These are phyloP conservation scores for Phoenix dactylifera DNA, from an alignment of 176 grass and related monocot species.

Conservation along the genomic window DNA sequence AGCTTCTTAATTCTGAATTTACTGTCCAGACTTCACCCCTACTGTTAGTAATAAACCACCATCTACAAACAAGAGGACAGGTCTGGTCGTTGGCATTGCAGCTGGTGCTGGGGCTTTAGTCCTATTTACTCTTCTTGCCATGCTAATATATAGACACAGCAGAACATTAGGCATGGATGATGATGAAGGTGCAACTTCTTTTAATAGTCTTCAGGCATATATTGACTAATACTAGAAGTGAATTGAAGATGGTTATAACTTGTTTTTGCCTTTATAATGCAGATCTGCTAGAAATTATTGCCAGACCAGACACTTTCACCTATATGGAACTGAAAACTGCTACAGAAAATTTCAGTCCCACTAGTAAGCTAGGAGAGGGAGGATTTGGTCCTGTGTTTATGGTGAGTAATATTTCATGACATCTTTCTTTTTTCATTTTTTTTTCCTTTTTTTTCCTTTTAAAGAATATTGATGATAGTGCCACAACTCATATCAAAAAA, in stretches of 20 bases:
- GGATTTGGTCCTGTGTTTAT: conserved; percentile 29
- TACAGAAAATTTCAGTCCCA: conserved; percentile 19
- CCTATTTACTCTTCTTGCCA: background rate
- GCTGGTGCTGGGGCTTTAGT: conserved; percentile 4
- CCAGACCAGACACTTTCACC: conserved; percentile 12
- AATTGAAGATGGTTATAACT: background rate
- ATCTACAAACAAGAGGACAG: conserved; percentile 1
- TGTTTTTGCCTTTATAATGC: too few species aligned
- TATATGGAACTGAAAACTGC: conserved; percentile 24
- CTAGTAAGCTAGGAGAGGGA: conserved; percentile 24
- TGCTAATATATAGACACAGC: background rate
- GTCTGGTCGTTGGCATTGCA: conserved; percentile 16
- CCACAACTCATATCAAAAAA: too few species aligned
- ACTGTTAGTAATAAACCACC: conserved; percentile 8
- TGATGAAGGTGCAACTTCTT: background rate
- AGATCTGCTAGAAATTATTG: too few species aligned
- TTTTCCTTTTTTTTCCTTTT: too few species aligned
- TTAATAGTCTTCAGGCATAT: background rate
- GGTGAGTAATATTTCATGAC: background rate
- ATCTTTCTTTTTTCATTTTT: too few species aligned
- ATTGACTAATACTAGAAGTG: conserved; percentile 1
- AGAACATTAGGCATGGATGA: background rate
- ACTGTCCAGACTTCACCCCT: conserved; percentile 3
- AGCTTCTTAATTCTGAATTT: background rate
- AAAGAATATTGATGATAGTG: too few species aligned